A percentile compares a stretch with the other conserved stretches of the same genome.
Evolutionary conservation across 495 filamentous ascomycete species (phyloP).

Genomic region (Neurospora pannonica): DNA sequence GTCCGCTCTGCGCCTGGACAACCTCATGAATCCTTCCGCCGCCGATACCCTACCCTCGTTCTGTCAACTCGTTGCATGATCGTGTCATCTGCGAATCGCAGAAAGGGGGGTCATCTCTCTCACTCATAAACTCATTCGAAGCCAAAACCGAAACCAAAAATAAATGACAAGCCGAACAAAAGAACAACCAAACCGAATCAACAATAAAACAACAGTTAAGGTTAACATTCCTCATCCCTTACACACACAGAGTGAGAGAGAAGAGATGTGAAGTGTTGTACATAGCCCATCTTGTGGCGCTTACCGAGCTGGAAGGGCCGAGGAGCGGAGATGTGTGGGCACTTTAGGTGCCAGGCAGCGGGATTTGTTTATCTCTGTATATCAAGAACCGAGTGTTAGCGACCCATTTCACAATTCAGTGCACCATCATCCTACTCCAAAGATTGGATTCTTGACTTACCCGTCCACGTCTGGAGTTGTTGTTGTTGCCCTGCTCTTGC

Average conservation of each 20-base stretch:
- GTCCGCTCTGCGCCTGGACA: not conserved
- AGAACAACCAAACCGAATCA: not conserved
- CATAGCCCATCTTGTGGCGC: not conserved
- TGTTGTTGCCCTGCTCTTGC: slow-evolving; percentile 28
- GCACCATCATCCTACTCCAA: not conserved
- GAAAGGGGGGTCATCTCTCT: not conserved
- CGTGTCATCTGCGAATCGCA: not conserved
- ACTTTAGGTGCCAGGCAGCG: not conserved
- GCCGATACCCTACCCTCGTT: not conserved
- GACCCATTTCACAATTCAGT: not conserved
- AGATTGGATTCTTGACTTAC: slow-evolving; percentile 27
- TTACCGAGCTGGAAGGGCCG: not conserved
- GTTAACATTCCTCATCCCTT: not conserved
- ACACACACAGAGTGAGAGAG: not conserved
- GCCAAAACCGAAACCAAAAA: not conserved
- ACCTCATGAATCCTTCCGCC: not conserved
- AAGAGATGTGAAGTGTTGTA: not conserved
- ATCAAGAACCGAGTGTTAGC: not conserved
- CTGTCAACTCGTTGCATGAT: not conserved
- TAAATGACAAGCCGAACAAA: not conserved
- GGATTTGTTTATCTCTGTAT: not conserved
- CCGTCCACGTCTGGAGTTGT: slow-evolving; percentile 41
- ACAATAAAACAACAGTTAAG: not conserved
- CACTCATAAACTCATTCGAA: not conserved
- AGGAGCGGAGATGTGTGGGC: not conserved